Evolutionary conservation across 208 protist genomes (phyloP).

Genomic region (Trypanosoma vivax): DNA sequence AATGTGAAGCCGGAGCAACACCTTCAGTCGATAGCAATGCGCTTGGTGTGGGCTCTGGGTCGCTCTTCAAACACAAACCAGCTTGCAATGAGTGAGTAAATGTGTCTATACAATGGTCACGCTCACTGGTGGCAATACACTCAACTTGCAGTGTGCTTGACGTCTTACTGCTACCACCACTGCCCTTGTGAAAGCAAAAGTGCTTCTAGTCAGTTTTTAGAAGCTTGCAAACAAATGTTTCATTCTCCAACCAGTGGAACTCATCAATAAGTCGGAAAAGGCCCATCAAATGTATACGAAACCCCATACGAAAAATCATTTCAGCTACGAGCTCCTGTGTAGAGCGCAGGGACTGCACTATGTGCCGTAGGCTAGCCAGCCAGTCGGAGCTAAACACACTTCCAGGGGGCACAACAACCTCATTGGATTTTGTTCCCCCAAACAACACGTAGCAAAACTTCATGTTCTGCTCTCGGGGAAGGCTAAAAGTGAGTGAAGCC

Average conservation of each 20-base stretch:
- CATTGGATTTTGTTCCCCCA: background rate
- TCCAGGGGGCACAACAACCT: background rate
- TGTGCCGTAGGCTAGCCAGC: constrained; percentile 3
- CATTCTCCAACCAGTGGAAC: constrained; percentile 4
- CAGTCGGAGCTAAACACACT: background rate
- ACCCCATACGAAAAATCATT: constrained; percentile 6
- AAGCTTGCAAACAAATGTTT: background rate
- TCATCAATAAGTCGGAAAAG: constrained; percentile 7
- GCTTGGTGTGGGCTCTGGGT: no score
- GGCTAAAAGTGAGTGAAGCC: background rate
- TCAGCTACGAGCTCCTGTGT: constrained; percentile 7
- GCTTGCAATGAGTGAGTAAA: background rate
- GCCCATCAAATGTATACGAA: background rate
- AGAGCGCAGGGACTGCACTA: constrained; percentile 7
- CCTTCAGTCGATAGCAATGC: no score
- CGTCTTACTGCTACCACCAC: background rate
- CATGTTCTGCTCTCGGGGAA: background rate
- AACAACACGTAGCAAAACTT: constrained; percentile 9
- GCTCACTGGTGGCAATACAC: background rate
- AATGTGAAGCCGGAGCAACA: no score
- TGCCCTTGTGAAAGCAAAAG: background rate
- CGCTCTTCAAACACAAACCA: no score
- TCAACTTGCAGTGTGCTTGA: background rate
- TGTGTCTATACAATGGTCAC: background rate
- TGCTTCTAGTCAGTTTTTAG: background rate